Evolutionary conservation across 805 yeast genomes (phyloP).

Genomic region (Candida quercuum): DNA sequence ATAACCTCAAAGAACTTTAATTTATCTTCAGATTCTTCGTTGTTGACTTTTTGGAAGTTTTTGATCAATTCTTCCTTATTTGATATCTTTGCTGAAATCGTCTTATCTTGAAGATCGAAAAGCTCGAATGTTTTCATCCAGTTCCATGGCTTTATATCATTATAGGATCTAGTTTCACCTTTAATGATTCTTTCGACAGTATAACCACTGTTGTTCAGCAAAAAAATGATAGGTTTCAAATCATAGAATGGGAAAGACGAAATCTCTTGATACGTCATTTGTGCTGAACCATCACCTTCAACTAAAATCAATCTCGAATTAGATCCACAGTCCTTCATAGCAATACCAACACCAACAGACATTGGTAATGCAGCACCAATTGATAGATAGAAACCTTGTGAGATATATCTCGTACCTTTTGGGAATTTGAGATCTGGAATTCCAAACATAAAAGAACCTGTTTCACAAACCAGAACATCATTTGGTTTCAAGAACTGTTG

Average conservation of each 20-base stretch:
- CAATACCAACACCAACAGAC: slow-evolving; percentile 76
- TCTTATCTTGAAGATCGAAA: slow-evolving; percentile 47
- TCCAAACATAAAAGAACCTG: slow-evolving; percentile 80
- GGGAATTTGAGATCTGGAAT: slow-evolving; percentile 65
- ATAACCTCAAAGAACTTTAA: slow-evolving; percentile 55
- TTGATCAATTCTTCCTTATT: slow-evolving; percentile 34
- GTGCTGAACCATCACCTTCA: slow-evolving; percentile 94
- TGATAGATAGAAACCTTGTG: slow-evolving; percentile 76
- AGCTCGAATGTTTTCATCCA: slow-evolving; percentile 66
- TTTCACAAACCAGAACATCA: slow-evolving; percentile 75
- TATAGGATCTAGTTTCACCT: slow-evolving; percentile 72
- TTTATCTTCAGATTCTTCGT: slow-evolving; percentile 21
- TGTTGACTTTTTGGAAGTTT: slow-evolving; percentile 30
- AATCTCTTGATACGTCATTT: slow-evolving; percentile 87
- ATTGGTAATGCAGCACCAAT: slow-evolving; percentile 90
- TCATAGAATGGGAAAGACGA: slow-evolving; percentile 56
- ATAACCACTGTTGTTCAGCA: slow-evolving; percentile 84
- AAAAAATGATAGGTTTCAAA: slow-evolving; percentile 62
- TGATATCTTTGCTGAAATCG: slow-evolving; percentile 27
- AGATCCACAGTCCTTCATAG: slow-evolving; percentile 49
- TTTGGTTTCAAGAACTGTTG: slow-evolving; percentile 45
- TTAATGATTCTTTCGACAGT: slow-evolving; percentile 83
- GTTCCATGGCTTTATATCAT: slow-evolving; percentile 83
- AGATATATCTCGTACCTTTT: slow-evolving; percentile 40
- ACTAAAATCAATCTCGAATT: slow-evolving; percentile 58